Evolutionary conservation across 2,329 filamentous ascomycete genomes (phyloP), one percentile per base, ranked within the genome.

Genomic region (Alternaria brassicicola): DNA sequence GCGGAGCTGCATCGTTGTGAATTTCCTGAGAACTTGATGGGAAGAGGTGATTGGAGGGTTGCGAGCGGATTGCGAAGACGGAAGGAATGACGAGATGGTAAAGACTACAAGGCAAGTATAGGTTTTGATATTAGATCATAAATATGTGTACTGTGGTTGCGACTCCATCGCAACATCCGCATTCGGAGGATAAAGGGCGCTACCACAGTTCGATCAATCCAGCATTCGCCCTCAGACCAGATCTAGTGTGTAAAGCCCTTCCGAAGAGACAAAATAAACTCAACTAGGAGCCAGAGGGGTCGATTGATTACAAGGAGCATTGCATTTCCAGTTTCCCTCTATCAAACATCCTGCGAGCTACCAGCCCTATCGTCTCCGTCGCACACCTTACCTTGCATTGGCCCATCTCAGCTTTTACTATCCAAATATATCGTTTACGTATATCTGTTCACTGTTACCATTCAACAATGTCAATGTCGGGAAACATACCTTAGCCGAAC

Each of bases 1-100:
- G 25, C 59, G 52, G 43, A 63, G 35, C 5, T 52, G 55, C 62
- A 63, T 65, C 13, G 30, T 45, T 19, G 38, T 23, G 1, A 8
- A 10, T 23, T 0, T 6, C n/a, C 6, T 3, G 26, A 10, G 15
- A 9, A 25, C 5, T 42, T n/a, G 23, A n/a, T n/a, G 19, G 13
- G 4, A 3, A 12, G 19, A 4, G 30, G 6, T 10, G 4, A 10
- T 31, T 35, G 8, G 2, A 7, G 3, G 2, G 8, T 35, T 15
- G 2, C 23, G 19, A 6, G 13, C 2, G 17, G 1, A 25, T 0
- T 12, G 13, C 17, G 3, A 6, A 23, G 12, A 19, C 12, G n/a
- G 1, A 28, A 8, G 9, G 6, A 30, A 12, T 10, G 3, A 8
- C 9, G 1, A 6, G 2, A 31, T 2, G 0, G 13, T 4, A 12